A percentile compares a stretch with the other conserved stretches of the same genome.
These are phyloP conservation scores for Amaranthus tricolor DNA, from an alignment of 179 eudicot species.

Conservation along the genomic window DNA sequence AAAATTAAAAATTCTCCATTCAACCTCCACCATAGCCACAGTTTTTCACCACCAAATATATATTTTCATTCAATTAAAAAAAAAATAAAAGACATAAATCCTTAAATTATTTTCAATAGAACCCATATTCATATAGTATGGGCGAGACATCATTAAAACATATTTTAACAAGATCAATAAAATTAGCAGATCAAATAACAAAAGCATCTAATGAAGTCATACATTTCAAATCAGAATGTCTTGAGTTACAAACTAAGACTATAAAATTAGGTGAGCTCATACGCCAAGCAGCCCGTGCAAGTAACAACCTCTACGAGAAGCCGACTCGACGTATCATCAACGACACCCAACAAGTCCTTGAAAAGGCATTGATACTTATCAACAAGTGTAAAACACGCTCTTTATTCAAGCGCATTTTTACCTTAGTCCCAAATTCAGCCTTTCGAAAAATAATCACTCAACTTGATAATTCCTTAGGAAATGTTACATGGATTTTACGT, in stretches of 20 bases:
- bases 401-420: constrained; percentile 48
- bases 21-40: too few species aligned
- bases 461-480: constrained; percentile 62
- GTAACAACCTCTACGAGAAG: constrained; percentile 59
- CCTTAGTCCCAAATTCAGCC: constrained; percentile 54
- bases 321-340: constrained; percentile 73
- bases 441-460: constrained; percentile 46
- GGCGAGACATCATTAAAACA: constrained; percentile 64
- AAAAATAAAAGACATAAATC: too few species aligned
- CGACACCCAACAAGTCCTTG: constrained; percentile 62
- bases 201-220: constrained; percentile 51
- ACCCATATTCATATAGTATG: constrained; percentile 29
- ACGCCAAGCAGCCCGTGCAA: constrained; percentile 62
- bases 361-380: constrained; percentile 49
- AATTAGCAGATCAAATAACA: constrained; percentile 60
- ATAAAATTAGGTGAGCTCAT: constrained; percentile 53
- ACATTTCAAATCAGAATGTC: constrained; percentile 52
- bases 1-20: too few species aligned
- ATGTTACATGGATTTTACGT: constrained; percentile 68
- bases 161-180: constrained; percentile 56
- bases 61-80: too few species aligned
- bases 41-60: too few species aligned
- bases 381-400: constrained; percentile 52
- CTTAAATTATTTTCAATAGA: too few species aligned
- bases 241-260: constrained; percentile 50